Base-by-base conservation (phyloP, 2,329 filamentous ascomycete genomes). In the Neonectria punicea region DNA sequence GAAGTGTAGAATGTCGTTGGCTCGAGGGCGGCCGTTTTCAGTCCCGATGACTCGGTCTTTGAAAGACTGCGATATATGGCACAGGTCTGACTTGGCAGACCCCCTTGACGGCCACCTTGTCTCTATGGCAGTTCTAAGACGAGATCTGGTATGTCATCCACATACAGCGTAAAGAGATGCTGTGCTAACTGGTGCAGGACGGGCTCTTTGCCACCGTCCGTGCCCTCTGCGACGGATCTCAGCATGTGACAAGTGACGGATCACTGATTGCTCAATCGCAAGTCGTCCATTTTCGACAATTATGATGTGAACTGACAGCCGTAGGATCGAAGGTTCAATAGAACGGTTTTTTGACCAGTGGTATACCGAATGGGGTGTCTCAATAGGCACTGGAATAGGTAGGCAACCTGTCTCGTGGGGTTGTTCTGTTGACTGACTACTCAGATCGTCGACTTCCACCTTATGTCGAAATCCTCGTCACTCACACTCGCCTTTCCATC, bases 401-500 rank as follows among this genome's bases (percentile, higher is more conserved):
- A 77, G 72, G 77, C 67, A 3, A 36, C 13, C 9, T 5, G 11
- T 50, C 5, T n/a, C 0, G 34, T 22, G n/a, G 20, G 20, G 14
- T 16, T 2, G n/a, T 2, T 16, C 30, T 2, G 22, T 68, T 66
- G 11, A 63, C 72, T 63, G 34, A 67, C 49, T 22, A 14, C 3
- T 25, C 1, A 83, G 84, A 87, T 57, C 81, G 82, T 16, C 83
- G 82, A 1, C 83, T 93, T 1, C 91, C 91, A 0, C 90, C 91
- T 0, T 93, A 93, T 66, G 90, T 93, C 28, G 90, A 93, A 63
- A 93, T 93, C 57, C 82, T 93, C 3, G 89, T 92, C 43, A 91
- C 87, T 0, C 91, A 93, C 69, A 93, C 91, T 1, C 86, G 90
- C 28, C 81, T 93, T 1, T 93, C 91, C n/a, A 91, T 90, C 14